These are phyloP conservation scores for Entomortierella beljakovae DNA, from an alignment of 192 early-diverging fungal genomes.

Conservation along the genomic window DNA sequence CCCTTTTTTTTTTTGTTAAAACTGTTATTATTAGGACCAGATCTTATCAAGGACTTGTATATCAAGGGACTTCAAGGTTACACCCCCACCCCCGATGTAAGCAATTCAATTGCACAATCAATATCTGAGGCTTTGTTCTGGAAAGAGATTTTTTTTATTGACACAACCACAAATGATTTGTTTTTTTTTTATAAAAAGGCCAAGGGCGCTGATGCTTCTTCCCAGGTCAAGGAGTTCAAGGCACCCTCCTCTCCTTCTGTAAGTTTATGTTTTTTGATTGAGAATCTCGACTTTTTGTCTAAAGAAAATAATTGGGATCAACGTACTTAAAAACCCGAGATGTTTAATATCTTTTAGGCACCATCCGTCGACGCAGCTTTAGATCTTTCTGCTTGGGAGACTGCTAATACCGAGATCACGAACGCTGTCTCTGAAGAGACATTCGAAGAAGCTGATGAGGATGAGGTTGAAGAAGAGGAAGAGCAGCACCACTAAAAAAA, in stretches of 20 bases:
- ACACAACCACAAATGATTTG: not conserved
- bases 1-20: not conserved
- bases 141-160: not conserved
- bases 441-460: constrained; percentile 40
- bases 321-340: not conserved
- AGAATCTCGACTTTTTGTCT: not conserved
- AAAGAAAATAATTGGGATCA: not conserved
- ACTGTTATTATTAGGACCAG: constrained; percentile 21
- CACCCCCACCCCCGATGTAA: constrained; percentile 62
- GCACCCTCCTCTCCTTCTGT: constrained; percentile 42
- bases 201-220: constrained; percentile 42
- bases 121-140: not conserved
- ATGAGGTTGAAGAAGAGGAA: constrained; percentile 43
- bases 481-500: constrained; percentile 43
- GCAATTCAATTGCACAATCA: not conserved
- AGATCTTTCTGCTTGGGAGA: constrained; percentile 54
- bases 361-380: constrained; percentile 39
- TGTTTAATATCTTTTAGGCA: constrained; percentile 8
- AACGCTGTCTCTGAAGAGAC: constrained; percentile 44
- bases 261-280: constrained; percentile 1
- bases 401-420: constrained; percentile 48
- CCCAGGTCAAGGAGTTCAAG: constrained; percentile 56
- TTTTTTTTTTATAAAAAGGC: constrained; percentile 8
- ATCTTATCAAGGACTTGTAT: constrained; percentile 66
- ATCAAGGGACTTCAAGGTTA: constrained; percentile 68